Evolutionary conservation across 179 eudicot species (phyloP).

Genomic region (Spergularia azorica): DNA sequence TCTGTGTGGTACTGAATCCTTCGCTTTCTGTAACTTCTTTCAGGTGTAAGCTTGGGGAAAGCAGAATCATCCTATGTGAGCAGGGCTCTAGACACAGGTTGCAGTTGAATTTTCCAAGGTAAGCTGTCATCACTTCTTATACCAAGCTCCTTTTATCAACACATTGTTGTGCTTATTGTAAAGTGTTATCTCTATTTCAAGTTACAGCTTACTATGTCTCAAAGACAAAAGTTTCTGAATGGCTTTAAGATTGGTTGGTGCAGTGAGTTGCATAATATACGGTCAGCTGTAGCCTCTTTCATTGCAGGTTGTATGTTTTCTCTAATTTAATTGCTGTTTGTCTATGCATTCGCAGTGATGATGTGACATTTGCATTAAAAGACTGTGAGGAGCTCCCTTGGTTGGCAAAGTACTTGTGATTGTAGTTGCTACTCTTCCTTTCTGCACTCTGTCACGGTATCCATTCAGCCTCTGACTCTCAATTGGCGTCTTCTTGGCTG

Average conservation of each 20-base stretch:
- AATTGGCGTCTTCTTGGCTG: not conserved
- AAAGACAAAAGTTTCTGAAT: not conserved
- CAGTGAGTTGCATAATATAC: too few species aligned
- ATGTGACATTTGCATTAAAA: constrained; percentile 85
- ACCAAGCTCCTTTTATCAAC: not conserved
- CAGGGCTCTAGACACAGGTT: constrained; percentile 75
- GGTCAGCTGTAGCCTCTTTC: too few species aligned
- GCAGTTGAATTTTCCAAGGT: constrained; percentile 98
- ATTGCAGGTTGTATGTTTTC: not conserved
- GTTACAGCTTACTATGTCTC: not conserved
- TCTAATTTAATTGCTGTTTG: not conserved
- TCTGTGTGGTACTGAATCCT: not conserved
- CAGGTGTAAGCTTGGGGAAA: constrained; percentile 97
- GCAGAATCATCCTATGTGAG: constrained; percentile 82
- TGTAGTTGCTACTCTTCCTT: not conserved
- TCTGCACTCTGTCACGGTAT: not conserved
- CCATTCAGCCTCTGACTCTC: not conserved
- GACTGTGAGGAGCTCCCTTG: constrained; percentile 87
- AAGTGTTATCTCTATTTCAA: not conserved
- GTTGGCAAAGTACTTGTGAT: constrained; percentile 77
- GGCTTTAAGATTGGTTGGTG: not conserved
- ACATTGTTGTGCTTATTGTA: constrained; percentile 1
- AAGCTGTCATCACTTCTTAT: constrained; percentile 17
- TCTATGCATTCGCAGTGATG: constrained; percentile 62
- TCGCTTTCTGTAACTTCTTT: constrained; percentile 9